Conservation (phyloP, 2,329 filamentous ascomycete genomes). For the Cladophialophora carrionii region DNA sequence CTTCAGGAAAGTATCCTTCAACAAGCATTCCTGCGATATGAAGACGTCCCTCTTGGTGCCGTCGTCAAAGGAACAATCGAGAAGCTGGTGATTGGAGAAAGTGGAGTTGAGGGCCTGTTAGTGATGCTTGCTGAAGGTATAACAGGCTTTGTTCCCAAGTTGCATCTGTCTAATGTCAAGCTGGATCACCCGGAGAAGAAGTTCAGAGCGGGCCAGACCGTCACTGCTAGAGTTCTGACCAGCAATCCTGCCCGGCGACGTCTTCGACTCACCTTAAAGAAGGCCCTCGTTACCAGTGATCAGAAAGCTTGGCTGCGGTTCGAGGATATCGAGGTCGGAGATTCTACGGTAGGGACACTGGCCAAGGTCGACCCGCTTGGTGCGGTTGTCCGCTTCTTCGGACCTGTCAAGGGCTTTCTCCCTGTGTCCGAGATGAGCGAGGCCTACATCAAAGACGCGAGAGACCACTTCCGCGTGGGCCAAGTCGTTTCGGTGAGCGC, state of each 20-base stretch:
- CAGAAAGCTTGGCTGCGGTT: constrained; percentile 77
- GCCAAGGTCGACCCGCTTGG: constrained; percentile 77
- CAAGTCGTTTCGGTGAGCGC: constrained; percentile 91
- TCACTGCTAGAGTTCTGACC: constrained; percentile 84
- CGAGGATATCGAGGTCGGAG: constrained; percentile 70
- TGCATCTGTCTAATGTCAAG: constrained; percentile 84
- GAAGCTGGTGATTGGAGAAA: constrained; percentile 75
- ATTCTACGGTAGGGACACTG: constrained; percentile 83
- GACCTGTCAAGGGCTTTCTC: constrained; percentile 78
- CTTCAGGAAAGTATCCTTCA: constrained; percentile 80
- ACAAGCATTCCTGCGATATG: constrained; percentile 85
- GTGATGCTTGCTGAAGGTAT: constrained; percentile 85
- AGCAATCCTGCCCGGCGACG: constrained; percentile 74
- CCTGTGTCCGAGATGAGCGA: constrained; percentile 98
- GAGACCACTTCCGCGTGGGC: constrained; percentile 83
- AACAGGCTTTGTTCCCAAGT: constrained; percentile 82
- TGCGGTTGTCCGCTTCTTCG: constrained; percentile 92
- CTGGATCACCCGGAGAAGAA: constrained; percentile 95
- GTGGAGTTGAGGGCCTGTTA: constrained; percentile 79
- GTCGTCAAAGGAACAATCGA: constrained; percentile 82
- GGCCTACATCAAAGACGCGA: constrained; percentile 86
- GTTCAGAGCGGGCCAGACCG: constrained; percentile 80
- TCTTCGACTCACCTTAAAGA: constrained; percentile 88
- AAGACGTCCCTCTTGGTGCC: constrained; percentile 82
- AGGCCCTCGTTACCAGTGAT: constrained; percentile 89